Evolutionary conservation across 2,329 filamentous ascomycete species (phyloP), one percentile per base, ranked within the genome.

Genomic region (Fusarium multiceps): DNA sequence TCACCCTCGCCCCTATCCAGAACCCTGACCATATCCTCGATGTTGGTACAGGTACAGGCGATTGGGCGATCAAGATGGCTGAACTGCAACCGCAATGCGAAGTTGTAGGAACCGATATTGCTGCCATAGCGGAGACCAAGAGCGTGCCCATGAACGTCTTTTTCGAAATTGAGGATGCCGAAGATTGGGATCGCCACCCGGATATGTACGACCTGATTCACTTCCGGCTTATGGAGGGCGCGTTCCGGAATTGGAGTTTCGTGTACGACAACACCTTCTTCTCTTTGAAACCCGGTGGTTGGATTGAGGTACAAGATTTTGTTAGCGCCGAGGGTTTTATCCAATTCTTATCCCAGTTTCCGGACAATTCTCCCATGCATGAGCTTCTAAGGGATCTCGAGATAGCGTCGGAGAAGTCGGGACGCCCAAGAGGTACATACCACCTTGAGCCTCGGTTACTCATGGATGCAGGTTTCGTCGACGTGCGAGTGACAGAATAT

Each of bases 151-250:
- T 85, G 72, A 89, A 89, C 65, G 83, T 88, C 41, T 87, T 85
- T 71, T 89, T 88, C 78, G 86, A 88, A 76, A 82, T 89, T 7
- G 86, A 89, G 69, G 85, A 89, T 69, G 87, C 86, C 47, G 86
- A 88, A 74, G 86, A 88, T 43, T 89, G 87, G 87, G 85, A 87
- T 61, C 83, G 85, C 16, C 82, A 83, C 6, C 75, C 81, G 6
- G 78, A 88, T 71, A 77, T 82, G 14, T 86, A 87, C 66, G 87
- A 89, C 72, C 77, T 89, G 14, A 82, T 89, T 28, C 87, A 89
- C 72, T 78, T 88, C 58, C 84, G 87, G 7, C 81, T 84, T 65
- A 83, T 89, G 82, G 79, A 85, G 20, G 87, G 86, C 12, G 82
- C 87, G 12, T 88, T 89, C 73, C 76, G 78, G 1, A 84, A 89